These are phyloP conservation scores for Pichia norvegensis DNA, from an alignment of 1,139 yeast species.

Conservation along the genomic window DNA sequence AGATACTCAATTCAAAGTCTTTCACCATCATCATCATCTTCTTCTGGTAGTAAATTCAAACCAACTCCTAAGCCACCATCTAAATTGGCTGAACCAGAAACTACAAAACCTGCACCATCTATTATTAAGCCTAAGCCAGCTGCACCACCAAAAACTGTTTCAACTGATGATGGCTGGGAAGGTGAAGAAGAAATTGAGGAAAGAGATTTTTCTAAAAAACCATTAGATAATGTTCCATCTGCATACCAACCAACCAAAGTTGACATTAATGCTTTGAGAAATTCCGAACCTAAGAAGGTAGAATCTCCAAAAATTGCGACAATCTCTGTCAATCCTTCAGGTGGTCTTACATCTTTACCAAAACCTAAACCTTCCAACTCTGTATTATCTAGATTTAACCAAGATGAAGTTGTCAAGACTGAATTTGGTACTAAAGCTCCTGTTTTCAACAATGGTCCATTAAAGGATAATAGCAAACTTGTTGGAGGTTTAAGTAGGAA, in stretches of 20 bases:
- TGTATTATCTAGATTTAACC: constrained; percentile 45
- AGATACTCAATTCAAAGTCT: constrained; percentile 64
- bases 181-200: constrained; percentile 60
- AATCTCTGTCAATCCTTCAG: constrained; percentile 26
- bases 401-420: constrained; percentile 31
- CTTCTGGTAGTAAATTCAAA: constrained; percentile 23
- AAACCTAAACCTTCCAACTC: constrained; percentile 51
- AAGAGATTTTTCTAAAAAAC: constrained; percentile 58
- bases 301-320: constrained; percentile 18
- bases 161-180: constrained; percentile 45
- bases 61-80: constrained; percentile 20
- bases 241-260: constrained; percentile 65
- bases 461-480: constrained; percentile 37
- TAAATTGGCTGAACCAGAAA: constrained; percentile 18
- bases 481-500: constrained; percentile 62
- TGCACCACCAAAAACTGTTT: constrained; percentile 17
- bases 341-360: constrained; percentile 53
- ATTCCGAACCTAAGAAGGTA: constrained; percentile 30
- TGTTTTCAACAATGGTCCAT: constrained; percentile 27
- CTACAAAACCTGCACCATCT: constrained; percentile 15
- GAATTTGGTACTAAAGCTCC: constrained; percentile 53
- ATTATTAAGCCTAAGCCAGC: constrained; percentile 20
- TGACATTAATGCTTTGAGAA: constrained; percentile 35
- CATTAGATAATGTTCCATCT: constrained; percentile 51
- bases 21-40: constrained; percentile 19